Percentiles rank a stretch among this genome's conserved stretches.
phyloP scores from a whole-genome alignment of 2,329 filamentous ascomycete species.

The Fusarium kyushuense region DNA sequence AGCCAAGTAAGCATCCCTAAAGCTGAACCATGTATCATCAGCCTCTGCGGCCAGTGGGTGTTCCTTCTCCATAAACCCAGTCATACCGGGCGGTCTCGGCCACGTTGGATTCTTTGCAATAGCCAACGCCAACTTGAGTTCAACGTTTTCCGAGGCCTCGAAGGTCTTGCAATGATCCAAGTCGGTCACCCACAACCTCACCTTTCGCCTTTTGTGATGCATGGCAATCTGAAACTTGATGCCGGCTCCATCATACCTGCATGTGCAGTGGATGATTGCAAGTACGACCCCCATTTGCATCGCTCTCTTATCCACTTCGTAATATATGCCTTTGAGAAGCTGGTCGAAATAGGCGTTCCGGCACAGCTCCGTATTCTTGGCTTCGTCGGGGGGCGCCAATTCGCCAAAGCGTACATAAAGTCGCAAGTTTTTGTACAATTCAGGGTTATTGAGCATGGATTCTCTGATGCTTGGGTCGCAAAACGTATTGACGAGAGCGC shows the following conservation, averaged over 20 bases:
- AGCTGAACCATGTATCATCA: neutral
- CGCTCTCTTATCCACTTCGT: neutral
- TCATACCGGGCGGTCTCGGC: conserved; percentile 17
- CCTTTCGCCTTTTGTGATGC: neutral
- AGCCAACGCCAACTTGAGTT: neutral
- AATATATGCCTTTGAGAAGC: conserved; percentile 13
- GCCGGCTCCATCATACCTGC: conserved; percentile 39
- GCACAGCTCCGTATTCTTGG: neutral
- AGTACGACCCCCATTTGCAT: conserved; percentile 40
- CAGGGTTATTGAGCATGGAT: neutral
- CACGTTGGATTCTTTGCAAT: conserved; percentile 19
- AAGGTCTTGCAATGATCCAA: conserved; percentile 40
- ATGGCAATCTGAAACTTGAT: conserved; percentile 41
- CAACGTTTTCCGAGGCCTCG: neutral
- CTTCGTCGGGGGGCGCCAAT: neutral
- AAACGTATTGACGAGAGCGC: neutral
- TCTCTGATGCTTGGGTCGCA: conserved; percentile 3
- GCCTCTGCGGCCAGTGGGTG: neutral
- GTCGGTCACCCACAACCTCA: conserved; percentile 39
- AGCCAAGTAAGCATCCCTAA: neutral
- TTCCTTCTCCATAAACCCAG: neutral
- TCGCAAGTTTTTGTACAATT: conserved; percentile 10
- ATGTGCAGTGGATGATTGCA: conserved; percentile 46
- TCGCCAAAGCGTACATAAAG: conserved; percentile 25
- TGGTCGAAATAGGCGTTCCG: conserved; percentile 44